Evolutionary conservation across 192 early-diverging fungal genomes (phyloP), one percentile per base, ranked within the genome.

Genomic region (Rhizoclosmatium globosum): DNA sequence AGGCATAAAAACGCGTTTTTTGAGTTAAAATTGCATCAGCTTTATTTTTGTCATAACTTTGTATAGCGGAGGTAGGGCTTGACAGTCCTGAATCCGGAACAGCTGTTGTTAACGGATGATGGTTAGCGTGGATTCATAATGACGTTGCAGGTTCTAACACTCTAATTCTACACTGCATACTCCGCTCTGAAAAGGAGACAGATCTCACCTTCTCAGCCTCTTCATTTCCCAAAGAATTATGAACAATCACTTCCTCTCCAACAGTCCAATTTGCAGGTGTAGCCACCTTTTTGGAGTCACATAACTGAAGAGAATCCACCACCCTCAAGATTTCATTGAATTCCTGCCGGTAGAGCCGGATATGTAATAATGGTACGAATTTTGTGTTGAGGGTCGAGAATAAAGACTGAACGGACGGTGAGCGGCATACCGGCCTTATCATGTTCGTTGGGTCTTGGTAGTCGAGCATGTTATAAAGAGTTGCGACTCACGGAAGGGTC

Each of bases 381-480:
- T 45, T 82, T 89, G 91, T 98, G 95, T 75, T 91, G 88, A 53
- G 96, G 94, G 84, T 97, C 98, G 48, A 99, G 91, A 76, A 99
- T 89, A 86, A 99, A 99, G 42, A 99, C 96, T 42, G 93, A 93
- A 68, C 98, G 93, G 68, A 99, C 95, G 48, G 96, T 99, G 82
- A 96, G 93, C 3, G 96, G 96, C 78, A 99, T 90, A 68, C 97
- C 97, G 77, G 89, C 89, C 77, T 80, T 82, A 79, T 95, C 94
- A 96, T 89, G 84, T 99, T 98, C 76, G 95, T 93, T 38, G 92
- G 80, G 84, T 99, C 96, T 73, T 97, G 94, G 82, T 94, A 90
- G 81, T 99, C 98, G 73, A 99, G 90, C 98, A 99, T 99, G 80
- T 96, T 95, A 88, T 99, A 99, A 61, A 96, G 89, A 11, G 91